These are phyloP conservation scores for Epichloe gansuensis DNA, from an alignment of 2,329 filamentous ascomycete species.

Conservation along the genomic window DNA sequence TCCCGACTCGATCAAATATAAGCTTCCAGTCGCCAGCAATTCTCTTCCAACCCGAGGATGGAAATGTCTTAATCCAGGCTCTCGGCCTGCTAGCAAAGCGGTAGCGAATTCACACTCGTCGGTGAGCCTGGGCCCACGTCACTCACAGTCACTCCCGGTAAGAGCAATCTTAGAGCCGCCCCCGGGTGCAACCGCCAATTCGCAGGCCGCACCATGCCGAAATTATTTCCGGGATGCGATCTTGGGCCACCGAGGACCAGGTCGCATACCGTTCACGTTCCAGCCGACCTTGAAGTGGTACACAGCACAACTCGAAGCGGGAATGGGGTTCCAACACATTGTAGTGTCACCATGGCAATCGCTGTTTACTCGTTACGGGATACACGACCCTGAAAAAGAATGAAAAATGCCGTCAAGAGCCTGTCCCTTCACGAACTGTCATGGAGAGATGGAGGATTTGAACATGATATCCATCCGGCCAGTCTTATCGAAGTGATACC, in stretches of 20 bases:
- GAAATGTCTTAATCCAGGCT: conserved; percentile 16
- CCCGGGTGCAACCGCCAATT: conserved; percentile 16
- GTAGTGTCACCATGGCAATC: conserved; percentile 29
- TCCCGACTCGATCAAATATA: conserved; percentile 17
- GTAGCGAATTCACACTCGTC: background rate
- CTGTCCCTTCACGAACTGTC: too few relatives aligned
- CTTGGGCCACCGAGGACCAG: conserved; percentile 2
- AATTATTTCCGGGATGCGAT: conserved; percentile 25
- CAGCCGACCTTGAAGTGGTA: conserved; percentile 41
- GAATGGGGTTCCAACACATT: conserved; percentile 37
- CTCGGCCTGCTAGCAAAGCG: background rate
- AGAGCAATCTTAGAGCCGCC: conserved; percentile 35
- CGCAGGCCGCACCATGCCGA: conserved; percentile 9
- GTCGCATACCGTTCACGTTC: conserved; percentile 24
- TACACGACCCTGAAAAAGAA: conserved; percentile 13
- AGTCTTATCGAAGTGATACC: too few relatives aligned
- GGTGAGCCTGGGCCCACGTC: background rate
- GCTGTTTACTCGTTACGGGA: conserved; percentile 22
- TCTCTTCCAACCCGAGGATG: conserved; percentile 25
- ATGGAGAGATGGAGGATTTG: background rate
- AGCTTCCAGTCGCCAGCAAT: conserved; percentile 22
- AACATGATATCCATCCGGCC: background rate
- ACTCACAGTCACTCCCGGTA: background rate
- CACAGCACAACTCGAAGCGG: conserved; percentile 29
- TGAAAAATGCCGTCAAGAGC: background rate